These are phyloP conservation scores for Ophiosphaerella korrae DNA, from an alignment of 2,329 filamentous ascomycete species.

Conservation along the genomic window DNA sequence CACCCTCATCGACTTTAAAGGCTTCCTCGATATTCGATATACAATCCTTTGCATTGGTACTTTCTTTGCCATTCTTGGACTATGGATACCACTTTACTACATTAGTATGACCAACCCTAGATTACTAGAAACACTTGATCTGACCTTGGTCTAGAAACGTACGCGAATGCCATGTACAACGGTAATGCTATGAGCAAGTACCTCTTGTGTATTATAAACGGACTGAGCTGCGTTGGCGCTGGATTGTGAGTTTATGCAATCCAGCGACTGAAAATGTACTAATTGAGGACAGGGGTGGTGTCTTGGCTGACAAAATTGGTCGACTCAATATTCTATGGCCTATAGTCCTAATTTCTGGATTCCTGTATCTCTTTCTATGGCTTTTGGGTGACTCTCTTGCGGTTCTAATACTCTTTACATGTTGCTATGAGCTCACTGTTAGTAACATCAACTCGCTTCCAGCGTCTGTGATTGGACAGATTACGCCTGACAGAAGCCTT, in stretches of 20 bases:
- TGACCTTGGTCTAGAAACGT: constrained; percentile 56
- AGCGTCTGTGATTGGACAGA: constrained; percentile 70
- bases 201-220: constrained; percentile 56
- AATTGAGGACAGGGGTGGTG: constrained; percentile 48
- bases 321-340: constrained; percentile 60
- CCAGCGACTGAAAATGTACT: constrained; percentile 42
- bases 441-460: constrained; percentile 69
- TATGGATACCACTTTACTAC: constrained; percentile 40
- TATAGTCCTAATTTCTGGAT: constrained; percentile 50
- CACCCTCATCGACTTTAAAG: constrained; percentile 42
- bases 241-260: constrained; percentile 50
- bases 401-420: constrained; percentile 66
- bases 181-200: constrained; percentile 50
- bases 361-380: constrained; percentile 63
- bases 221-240: constrained; percentile 61
- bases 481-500: constrained; percentile 71
- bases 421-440: constrained; percentile 72
- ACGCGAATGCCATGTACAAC: constrained; percentile 60
- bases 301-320: constrained; percentile 59
- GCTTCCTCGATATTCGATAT: constrained; percentile 38
- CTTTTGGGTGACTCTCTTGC: constrained; percentile 55
- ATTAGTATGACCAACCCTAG: constrained; percentile 36
- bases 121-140: not conserved
- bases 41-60: constrained; percentile 37
- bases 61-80: constrained; percentile 36